Evolutionary conservation across 768 basidiomycete genomes (phyloP).

Genomic region (Lentinus tigrinus): DNA sequence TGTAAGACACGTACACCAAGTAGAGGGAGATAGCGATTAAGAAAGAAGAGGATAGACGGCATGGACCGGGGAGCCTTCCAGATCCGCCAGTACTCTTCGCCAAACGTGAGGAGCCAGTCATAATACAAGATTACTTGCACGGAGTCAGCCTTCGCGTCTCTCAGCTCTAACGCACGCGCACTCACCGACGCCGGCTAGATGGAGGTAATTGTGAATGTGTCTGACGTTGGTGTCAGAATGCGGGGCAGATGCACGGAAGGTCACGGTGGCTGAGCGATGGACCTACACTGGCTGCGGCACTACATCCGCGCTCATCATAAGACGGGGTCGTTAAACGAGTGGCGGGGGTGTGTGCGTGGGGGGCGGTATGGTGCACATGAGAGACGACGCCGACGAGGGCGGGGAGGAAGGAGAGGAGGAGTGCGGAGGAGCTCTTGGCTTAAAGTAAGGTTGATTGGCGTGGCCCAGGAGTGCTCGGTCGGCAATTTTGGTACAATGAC

Average conservation of each 20-base stretch:
- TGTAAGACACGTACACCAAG: slow-evolving; percentile 27
- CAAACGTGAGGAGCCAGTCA: slow-evolving; percentile 31
- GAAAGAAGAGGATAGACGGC: slow-evolving; percentile 45
- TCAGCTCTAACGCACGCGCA: neutral
- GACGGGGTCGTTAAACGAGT: neutral
- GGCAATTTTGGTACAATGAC: neutral
- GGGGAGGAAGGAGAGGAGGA: neutral
- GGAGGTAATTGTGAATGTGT: slow-evolving; percentile 24
- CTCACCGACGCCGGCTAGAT: slow-evolving; percentile 24
- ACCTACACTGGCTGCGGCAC: slow-evolving; percentile 11
- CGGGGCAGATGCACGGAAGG: neutral
- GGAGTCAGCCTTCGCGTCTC: neutral
- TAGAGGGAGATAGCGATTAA: slow-evolving; percentile 50
- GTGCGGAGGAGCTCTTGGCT: neutral
- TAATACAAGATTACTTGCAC: slow-evolving; percentile 29
- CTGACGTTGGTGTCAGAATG: slow-evolving; percentile 1
- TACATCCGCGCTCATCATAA: slow-evolving; percentile 14
- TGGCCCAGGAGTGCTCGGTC: neutral
- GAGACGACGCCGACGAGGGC: neutral
- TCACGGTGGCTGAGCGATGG: neutral
- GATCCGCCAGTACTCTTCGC: slow-evolving; percentile 41
- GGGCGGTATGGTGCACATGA: neutral
- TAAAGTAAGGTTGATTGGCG: neutral
- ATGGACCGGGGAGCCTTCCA: slow-evolving; percentile 42
- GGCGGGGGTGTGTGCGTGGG: neutral